Percentiles rank a stretch among this genome's conserved stretches.
Evolutionary conservation across 2,329 filamentous ascomycete species (phyloP).

Genomic region (Penicillium sp.): DNA sequence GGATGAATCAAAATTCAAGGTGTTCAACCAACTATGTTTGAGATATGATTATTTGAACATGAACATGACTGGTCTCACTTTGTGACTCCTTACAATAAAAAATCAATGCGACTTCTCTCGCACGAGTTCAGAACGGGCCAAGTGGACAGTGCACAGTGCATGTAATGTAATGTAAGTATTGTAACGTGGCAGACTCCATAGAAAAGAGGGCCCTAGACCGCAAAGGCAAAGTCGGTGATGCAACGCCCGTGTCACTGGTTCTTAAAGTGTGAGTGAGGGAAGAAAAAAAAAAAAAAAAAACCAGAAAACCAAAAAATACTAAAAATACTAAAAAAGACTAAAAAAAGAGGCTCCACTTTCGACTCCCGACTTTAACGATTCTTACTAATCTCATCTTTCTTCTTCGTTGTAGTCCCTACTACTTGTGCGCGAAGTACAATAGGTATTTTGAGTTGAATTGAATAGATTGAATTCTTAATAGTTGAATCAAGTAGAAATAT

Average conservation of each 20-base stretch:
- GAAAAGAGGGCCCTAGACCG: conserved; percentile 7
- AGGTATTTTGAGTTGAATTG: too few relatives aligned
- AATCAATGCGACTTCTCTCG: too few relatives aligned
- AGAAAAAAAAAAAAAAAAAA: neutral
- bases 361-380: neutral
- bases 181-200: neutral
- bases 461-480: too few relatives aligned
- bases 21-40: too few relatives aligned
- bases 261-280: neutral
- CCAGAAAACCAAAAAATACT: neutral
- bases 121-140: neutral
- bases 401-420: neutral
- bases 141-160: conserved; percentile 2
- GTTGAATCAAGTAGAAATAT: too few relatives aligned
- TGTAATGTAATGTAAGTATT: neutral
- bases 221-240: conserved; percentile 17
- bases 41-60: neutral
- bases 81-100: too few relatives aligned
- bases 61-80: neutral
- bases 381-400: neutral
- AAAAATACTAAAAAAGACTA: neutral
- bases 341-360: conserved; percentile 1
- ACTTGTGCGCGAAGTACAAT: neutral
- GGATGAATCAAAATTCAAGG: too few relatives aligned
- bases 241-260: conserved; percentile 24